Conservation (phyloP, 164 flowering plant genomes). For the Vitis rupestris region DNA sequence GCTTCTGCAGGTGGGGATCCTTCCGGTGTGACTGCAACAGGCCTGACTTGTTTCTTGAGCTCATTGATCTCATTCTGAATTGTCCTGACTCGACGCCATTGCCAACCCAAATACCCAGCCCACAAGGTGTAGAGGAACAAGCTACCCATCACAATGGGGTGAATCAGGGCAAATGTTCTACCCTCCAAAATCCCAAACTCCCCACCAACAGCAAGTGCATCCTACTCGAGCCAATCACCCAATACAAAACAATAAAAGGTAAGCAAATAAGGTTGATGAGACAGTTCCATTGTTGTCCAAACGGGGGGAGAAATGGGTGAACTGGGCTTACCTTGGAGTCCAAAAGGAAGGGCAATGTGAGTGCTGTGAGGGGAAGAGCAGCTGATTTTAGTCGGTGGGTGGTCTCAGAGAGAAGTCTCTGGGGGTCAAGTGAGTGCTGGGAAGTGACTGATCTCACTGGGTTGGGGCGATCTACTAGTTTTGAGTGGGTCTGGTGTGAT, state of each 20-base stretch:
- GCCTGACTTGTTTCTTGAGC: slow-evolving; percentile 83
- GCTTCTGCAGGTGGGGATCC: slow-evolving; percentile 38
- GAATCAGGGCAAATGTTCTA: slow-evolving; percentile 66
- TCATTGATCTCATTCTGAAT: slow-evolving; percentile 78
- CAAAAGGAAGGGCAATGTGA: slow-evolving; percentile 63
- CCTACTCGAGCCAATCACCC: slow-evolving; percentile 31
- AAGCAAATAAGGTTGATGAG: neutral
- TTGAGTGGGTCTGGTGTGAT: slow-evolving; percentile 9
- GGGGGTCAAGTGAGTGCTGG: slow-evolving; percentile 11
- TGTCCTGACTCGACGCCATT: slow-evolving; percentile 92
- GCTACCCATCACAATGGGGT: slow-evolving; percentile 74
- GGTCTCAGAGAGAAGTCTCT: slow-evolving; percentile 18
- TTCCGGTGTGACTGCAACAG: slow-evolving; percentile 56
- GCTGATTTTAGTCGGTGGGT: slow-evolving; percentile 27
- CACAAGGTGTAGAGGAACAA: slow-evolving; percentile 79
- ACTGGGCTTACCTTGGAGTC: slow-evolving; percentile 40
- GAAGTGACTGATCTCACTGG: slow-evolving; percentile 10
- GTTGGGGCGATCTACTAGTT: slow-evolving; percentile 18
- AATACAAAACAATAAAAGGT: neutral
- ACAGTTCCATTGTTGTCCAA: neutral
- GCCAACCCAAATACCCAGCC: slow-evolving; percentile 95
- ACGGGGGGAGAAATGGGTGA: neutral
- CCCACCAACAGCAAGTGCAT: slow-evolving; percentile 78
- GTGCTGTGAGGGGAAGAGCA: slow-evolving; percentile 49
- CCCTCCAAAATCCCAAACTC: slow-evolving; percentile 89